Conservation (phyloP, 1,284 basidiomycete genomes). For the Somion occarium region DNA sequence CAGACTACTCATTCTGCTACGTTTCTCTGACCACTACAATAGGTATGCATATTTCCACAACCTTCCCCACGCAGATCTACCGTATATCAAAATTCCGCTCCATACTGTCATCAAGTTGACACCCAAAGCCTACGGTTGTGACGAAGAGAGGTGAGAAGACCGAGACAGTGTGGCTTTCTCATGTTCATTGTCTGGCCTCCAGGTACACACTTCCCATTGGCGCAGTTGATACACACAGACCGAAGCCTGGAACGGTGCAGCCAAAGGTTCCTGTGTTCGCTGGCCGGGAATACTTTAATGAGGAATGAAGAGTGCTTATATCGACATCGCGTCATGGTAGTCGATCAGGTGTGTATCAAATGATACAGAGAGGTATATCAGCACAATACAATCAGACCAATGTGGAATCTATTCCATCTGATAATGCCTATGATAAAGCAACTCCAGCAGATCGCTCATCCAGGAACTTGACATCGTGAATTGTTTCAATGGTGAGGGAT, state of each 20-base stretch:
- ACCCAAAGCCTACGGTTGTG: conserved; percentile 97
- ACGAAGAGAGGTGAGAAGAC: conserved; percentile 80
- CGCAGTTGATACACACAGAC: conserved; percentile 91
- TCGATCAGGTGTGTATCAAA: no score
- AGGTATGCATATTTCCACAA: conserved; percentile 96
- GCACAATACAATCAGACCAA: no score
- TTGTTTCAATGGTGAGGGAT: conserved; percentile 22
- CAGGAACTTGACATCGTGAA: conserved; percentile 25
- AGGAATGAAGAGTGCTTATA: conserved; percentile 4
- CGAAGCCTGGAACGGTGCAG: conserved; percentile 62
- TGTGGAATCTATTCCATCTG: background rate
- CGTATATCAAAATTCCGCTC: conserved; percentile 95
- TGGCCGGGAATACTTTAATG: conserved; percentile 30
- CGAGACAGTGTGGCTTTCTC: background rate
- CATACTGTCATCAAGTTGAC: conserved; percentile 99
- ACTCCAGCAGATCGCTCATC: conserved; percentile 19
- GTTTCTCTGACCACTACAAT: background rate
- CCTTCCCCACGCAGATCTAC: conserved; percentile 88
- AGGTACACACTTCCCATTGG: conserved; percentile 84
- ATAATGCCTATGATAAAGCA: background rate
- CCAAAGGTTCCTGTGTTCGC: conserved; percentile 28
- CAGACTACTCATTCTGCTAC: background rate
- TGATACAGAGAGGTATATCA: no score
- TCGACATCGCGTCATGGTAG: no score
- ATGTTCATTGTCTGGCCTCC: background rate